Evolutionary conservation across 768 basidiomycete genomes (phyloP).

Genomic region (Suillus luteus): DNA sequence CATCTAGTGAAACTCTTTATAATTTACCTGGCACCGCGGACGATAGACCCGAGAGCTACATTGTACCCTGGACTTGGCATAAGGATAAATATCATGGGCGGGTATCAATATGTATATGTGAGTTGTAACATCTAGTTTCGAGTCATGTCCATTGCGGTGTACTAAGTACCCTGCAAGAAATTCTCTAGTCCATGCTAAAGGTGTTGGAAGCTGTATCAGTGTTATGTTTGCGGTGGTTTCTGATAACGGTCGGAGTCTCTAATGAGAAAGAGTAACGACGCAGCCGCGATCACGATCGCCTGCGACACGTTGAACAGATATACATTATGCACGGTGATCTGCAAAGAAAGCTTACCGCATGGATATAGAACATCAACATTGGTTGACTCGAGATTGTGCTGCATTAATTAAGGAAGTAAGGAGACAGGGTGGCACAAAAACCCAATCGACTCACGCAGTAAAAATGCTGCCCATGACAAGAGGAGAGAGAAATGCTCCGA

Average conservation of each 20-base stretch:
- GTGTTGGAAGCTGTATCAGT: background rate
- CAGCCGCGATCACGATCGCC: slow-evolving; percentile 21
- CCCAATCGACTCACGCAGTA: slow-evolving; percentile 18
- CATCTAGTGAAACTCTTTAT: background rate
- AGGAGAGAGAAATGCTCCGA: slow-evolving; percentile 27
- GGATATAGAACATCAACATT: slow-evolving; percentile 27
- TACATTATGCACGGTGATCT: background rate
- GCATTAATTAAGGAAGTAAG: background rate
- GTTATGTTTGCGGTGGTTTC: background rate
- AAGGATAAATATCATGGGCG: background rate
- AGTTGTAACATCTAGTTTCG: background rate
- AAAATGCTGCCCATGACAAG: slow-evolving; percentile 34
- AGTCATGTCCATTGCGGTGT: background rate
- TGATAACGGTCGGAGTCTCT: slow-evolving; percentile 25
- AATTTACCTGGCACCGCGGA: background rate
- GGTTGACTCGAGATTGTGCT: slow-evolving; percentile 24
- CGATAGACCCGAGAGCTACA: no score
- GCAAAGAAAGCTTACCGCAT: slow-evolving; percentile 20
- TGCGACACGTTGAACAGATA: slow-evolving; percentile 11
- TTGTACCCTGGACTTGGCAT: background rate
- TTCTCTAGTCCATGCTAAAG: background rate
- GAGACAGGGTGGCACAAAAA: background rate
- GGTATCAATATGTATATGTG: background rate
- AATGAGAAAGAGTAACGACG: slow-evolving; percentile 25
- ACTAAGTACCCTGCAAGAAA: background rate